Evolutionary conservation across 1,284 basidiomycete species (phyloP).

Genomic region (Trametes polyzona): DNA sequence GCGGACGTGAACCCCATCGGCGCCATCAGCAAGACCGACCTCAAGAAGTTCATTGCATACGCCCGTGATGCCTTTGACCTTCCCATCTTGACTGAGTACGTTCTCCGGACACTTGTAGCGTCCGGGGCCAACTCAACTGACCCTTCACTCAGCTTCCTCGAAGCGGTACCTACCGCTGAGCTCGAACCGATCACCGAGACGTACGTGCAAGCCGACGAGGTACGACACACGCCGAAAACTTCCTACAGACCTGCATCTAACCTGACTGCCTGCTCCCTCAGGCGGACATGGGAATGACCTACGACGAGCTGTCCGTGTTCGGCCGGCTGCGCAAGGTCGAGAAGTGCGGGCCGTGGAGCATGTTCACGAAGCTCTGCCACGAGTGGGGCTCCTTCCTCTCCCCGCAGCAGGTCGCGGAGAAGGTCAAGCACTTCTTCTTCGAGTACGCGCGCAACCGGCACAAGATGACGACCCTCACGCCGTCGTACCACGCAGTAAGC

Average conservation of each 20-base stretch:
- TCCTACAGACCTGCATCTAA: too few relatives aligned
- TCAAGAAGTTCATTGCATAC: conserved; percentile 94
- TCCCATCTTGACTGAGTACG: conserved; percentile 80
- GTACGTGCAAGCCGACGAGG: conserved; percentile 96
- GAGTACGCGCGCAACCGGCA: conserved; percentile 96
- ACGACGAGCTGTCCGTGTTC: conserved; percentile 94
- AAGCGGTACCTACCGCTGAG: conserved; percentile 94
- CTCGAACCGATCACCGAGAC: conserved; percentile 94
- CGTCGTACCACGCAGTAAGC: conserved; percentile 93
- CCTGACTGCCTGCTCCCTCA: too few relatives aligned
- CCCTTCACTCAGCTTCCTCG: conserved; percentile 70
- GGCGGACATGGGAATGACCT: conserved; percentile 99
- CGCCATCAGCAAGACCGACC: conserved; percentile 95
- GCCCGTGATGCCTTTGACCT: conserved; percentile 81
- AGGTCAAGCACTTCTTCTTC: conserved; percentile 98
- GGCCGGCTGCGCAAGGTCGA: conserved; percentile 94
- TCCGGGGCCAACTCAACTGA: background rate
- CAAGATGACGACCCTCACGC: conserved; percentile 99
- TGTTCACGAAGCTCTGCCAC: conserved; percentile 92
- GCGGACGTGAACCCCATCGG: conserved; percentile 99
- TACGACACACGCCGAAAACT: too few relatives aligned
- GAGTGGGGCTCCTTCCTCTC: conserved; percentile 89
- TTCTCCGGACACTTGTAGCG: background rate
- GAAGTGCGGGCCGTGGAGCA: conserved; percentile 97
- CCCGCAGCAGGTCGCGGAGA: conserved; percentile 91